These are phyloP conservation scores for Rhodotorula sp. DNA, from an alignment of 1,284 basidiomycete genomes.

Conservation along the genomic window DNA sequence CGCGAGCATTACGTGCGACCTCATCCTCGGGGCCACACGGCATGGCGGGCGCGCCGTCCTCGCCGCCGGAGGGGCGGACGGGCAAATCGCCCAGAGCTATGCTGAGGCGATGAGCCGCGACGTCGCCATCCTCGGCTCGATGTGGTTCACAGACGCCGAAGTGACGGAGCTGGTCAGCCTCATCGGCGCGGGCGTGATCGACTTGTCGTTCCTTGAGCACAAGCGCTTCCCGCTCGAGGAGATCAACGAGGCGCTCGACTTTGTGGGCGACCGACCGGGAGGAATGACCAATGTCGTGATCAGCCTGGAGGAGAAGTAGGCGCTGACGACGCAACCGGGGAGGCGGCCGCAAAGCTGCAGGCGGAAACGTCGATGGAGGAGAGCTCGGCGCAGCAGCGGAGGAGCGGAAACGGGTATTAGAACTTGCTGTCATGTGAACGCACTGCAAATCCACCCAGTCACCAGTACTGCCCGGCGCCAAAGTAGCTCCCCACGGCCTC, in stretches of 20 bases:
- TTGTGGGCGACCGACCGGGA: neutral
- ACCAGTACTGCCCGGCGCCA: constrained; percentile 39
- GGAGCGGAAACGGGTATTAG: too few relatives aligned
- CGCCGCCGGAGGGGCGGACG: neutral
- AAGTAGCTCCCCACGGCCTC: constrained; percentile 23
- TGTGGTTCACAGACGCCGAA: neutral
- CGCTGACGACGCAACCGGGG: too few relatives aligned
- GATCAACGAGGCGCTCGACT: neutral
- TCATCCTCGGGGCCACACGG: neutral
- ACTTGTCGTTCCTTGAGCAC: neutral
- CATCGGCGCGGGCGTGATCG: neutral
- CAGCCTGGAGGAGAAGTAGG: too few relatives aligned
- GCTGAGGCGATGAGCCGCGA: neutral
- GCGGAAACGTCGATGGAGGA: too few relatives aligned
- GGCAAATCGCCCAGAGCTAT: neutral
- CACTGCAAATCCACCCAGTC: neutral
- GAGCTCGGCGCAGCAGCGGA: too few relatives aligned
- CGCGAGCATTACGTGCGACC: neutral
- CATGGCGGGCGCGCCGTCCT: neutral
- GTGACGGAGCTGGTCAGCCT: neutral
- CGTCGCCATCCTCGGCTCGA: neutral
- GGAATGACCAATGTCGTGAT: neutral
- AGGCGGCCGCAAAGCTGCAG: too few relatives aligned
- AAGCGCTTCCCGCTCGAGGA: neutral
- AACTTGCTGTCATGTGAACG: too few relatives aligned